Evolutionary conservation across 2,329 filamentous ascomycete species (phyloP).

Genomic region (Camillea tinctor): DNA sequence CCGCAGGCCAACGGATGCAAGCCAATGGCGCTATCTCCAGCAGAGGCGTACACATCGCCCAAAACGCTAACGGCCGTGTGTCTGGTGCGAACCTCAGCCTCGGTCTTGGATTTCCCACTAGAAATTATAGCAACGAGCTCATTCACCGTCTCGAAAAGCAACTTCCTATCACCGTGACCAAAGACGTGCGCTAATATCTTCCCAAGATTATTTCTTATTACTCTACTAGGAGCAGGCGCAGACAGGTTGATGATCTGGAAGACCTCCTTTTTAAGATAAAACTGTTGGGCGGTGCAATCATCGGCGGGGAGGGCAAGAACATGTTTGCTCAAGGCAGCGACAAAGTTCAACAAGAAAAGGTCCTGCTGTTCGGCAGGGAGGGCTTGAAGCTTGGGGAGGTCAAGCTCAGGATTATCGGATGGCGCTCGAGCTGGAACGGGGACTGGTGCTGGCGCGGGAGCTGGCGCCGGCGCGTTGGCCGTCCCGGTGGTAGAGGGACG

Average conservation of each 20-base stretch:
- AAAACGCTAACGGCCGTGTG: conserved; percentile 86
- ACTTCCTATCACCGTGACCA: conserved; percentile 79
- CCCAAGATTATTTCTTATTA: conserved; percentile 86
- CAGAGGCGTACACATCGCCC: conserved; percentile 86
- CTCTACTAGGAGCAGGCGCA: conserved; percentile 78
- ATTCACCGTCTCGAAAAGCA: conserved; percentile 92
- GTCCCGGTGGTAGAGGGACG: conserved; percentile 26
- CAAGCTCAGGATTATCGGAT: conserved; percentile 71
- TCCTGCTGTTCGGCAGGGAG: conserved; percentile 94
- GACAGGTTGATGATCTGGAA: conserved; percentile 86
- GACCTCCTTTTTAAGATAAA: conserved; percentile 89
- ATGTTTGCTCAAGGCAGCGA: conserved; percentile 78
- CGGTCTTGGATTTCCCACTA: conserved; percentile 69
- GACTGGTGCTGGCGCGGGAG: conserved; percentile 30
- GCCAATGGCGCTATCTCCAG: conserved; percentile 88
- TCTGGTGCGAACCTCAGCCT: conserved; percentile 74
- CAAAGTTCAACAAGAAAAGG: conserved; percentile 86
- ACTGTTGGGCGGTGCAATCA: conserved; percentile 83
- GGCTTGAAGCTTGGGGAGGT: conserved; percentile 83
- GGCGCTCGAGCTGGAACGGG: conserved; percentile 25
- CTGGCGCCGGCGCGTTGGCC: conserved; percentile 27
- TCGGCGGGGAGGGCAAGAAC: conserved; percentile 72
- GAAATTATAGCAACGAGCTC: conserved; percentile 75
- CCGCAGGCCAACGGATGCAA: conserved; percentile 73
- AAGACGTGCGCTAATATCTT: conserved; percentile 82